phyloP scores from a whole-genome alignment of 441 rosid species.

The Euphorbia celastroides region DNA sequence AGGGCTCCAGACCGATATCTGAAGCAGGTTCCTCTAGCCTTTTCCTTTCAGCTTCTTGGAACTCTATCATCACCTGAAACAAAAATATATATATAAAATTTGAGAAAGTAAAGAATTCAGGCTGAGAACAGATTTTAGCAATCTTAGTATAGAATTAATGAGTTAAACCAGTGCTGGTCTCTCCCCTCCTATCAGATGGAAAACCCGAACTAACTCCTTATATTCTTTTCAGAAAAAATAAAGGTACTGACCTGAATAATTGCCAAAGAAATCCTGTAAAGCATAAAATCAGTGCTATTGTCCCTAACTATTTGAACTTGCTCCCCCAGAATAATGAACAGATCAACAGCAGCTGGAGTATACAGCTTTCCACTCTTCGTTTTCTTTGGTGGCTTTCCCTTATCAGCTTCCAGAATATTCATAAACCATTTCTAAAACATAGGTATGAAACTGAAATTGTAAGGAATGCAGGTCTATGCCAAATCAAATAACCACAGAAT shows the following conservation, averaged over 20 bases:
- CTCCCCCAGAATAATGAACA: conserved; percentile 97
- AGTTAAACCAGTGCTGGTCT: neutral
- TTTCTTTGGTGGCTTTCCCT: conserved; percentile 95
- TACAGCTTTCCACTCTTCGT: conserved; percentile 96
- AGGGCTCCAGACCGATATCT: conserved; percentile 89
- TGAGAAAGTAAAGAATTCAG: neutral
- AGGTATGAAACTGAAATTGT: conserved; percentile 5
- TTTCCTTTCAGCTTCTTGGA: conserved; percentile 92
- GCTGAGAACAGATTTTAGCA: neutral
- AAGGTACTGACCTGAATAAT: conserved; percentile 75
- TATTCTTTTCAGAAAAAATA: conserved; percentile 16
- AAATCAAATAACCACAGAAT: conserved; percentile 5
- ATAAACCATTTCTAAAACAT: conserved; percentile 84
- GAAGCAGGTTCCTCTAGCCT: conserved; percentile 92
- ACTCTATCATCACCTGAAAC: conserved; percentile 95
- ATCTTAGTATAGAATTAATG: neutral
- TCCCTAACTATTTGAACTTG: conserved; percentile 99
- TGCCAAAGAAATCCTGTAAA: conserved; percentile 92
- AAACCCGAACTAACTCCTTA: neutral
- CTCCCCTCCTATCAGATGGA: neutral
- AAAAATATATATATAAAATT: conserved; percentile 13
- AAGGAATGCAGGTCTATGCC: conserved; percentile 15
- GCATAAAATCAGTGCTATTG: conserved; percentile 95
- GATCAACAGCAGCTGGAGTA: conserved; percentile 99
- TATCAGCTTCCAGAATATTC: conserved; percentile 94